Conservation (phyloP, 208 protist species). For the Trichomonas tenax region DNA sequence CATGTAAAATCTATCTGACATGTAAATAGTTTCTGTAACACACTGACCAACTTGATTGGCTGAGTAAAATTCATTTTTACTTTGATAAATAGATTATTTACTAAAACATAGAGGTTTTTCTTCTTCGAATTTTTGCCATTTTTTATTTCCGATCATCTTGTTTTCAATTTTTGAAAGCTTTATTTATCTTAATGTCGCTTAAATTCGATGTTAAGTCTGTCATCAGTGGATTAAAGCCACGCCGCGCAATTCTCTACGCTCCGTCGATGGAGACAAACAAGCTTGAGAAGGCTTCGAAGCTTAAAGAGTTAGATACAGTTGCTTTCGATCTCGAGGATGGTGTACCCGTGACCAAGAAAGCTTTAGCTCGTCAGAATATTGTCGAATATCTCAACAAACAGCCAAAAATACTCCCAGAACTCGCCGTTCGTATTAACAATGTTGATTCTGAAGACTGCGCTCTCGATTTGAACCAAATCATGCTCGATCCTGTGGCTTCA, state of each 20-base stretch:
- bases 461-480: background rate
- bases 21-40: too few relatives aligned
- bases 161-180: background rate
- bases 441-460: background rate
- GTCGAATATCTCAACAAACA: background rate
- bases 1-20: too few relatives aligned
- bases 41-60: too few relatives aligned
- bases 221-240: background rate
- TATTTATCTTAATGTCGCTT: background rate
- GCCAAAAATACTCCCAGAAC: background rate
- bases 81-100: too few relatives aligned
- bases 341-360: background rate
- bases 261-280: background rate
- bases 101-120: too few relatives aligned
- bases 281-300: background rate
- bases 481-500: background rate
- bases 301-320: background rate
- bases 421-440: background rate
- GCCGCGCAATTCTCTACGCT: background rate
- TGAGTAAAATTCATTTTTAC: too few relatives aligned
- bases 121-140: too few relatives aligned
- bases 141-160: too few relatives aligned
- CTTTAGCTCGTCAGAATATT: background rate
- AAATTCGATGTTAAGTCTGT: background rate
- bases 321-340: conserved; percentile 10